Conservation (phyloP, 768 basidiomycete genomes). For the Boletus rubropictus region DNA sequence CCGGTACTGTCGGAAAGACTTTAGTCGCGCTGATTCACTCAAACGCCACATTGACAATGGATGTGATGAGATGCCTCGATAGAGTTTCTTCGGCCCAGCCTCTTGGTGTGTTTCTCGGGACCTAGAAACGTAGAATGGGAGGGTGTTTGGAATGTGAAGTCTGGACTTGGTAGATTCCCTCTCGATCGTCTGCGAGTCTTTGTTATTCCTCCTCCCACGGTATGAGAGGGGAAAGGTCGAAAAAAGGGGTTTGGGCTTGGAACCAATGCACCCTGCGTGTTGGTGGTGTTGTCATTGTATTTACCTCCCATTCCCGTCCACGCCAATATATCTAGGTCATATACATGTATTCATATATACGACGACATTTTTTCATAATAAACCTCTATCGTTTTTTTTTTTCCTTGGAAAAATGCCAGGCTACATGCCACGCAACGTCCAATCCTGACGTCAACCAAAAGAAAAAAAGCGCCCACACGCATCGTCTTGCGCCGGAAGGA, state of each 20-base stretch:
- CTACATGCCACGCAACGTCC: background rate
- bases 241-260: background rate
- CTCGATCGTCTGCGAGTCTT: slow-evolving; percentile 17
- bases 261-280: slow-evolving; percentile 1
- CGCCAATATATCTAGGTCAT: slow-evolving; percentile 6
- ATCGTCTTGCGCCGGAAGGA: no score
- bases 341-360: slow-evolving; percentile 17
- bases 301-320: background rate
- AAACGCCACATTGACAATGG: slow-evolving; percentile 82
- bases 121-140: slow-evolving; percentile 13
- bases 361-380: slow-evolving; percentile 5
- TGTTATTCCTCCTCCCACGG: slow-evolving; percentile 7
- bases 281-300: slow-evolving; percentile 2
- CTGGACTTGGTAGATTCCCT: slow-evolving; percentile 5
- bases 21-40: slow-evolving; percentile 73
- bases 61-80: slow-evolving; percentile 57
- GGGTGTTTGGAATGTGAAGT: slow-evolving; percentile 11
- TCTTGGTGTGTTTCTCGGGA: slow-evolving; percentile 8
- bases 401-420: background rate
- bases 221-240: background rate
- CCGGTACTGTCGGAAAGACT: slow-evolving; percentile 69
- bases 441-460: no score
- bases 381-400: background rate
- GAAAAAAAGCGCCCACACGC: no score
- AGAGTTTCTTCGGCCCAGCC: slow-evolving; percentile 12